A percentile compares a stretch with the other conserved stretches of the same genome.
These are phyloP conservation scores for Lachnellula arida DNA, from an alignment of 2,329 filamentous ascomycete genomes.

Conservation along the genomic window DNA sequence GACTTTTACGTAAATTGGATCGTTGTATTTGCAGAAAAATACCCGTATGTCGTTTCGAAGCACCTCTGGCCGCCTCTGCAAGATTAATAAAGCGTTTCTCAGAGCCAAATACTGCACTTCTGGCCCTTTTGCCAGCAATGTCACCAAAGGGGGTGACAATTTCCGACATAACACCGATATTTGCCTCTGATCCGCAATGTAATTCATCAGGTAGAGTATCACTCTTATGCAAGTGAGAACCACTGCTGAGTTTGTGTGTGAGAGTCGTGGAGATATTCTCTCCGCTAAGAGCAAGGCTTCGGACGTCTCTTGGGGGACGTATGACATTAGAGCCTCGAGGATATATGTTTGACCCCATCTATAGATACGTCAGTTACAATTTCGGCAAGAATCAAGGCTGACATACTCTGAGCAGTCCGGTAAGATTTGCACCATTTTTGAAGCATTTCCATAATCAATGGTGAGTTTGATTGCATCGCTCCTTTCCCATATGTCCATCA, in stretches of 20 bases:
- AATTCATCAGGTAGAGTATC: constrained; percentile 97
- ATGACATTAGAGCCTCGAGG: constrained; percentile 94
- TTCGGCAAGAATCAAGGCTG: background rate
- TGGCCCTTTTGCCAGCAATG: constrained; percentile 88
- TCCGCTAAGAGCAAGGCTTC: constrained; percentile 90
- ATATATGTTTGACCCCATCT: constrained; percentile 99
- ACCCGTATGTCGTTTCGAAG: constrained; percentile 94
- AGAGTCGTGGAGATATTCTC: constrained; percentile 89
- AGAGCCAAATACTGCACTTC: constrained; percentile 98
- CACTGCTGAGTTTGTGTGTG: constrained; percentile 94
- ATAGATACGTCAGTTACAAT: constrained; percentile 9
- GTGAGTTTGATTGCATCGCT: constrained; percentile 97
- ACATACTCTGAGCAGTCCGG: constrained; percentile 94
- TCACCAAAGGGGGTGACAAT: constrained; percentile 90
- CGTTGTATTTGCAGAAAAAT: constrained; percentile 99
- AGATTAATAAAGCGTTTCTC: constrained; percentile 86
- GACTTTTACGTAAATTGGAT: constrained; percentile 98
- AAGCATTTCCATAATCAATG: constrained; percentile 95
- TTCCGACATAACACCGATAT: constrained; percentile 85
- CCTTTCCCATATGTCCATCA: constrained; percentile 98
- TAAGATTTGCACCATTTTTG: constrained; percentile 94
- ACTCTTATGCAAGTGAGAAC: constrained; percentile 95
- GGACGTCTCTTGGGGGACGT: constrained; percentile 84
- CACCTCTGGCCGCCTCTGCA: constrained; percentile 89
- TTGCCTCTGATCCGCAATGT: constrained; percentile 87